phyloP scores from a whole-genome alignment of 2,329 filamentous ascomycete genomes.

The Chaetomiaceae sp. region DNA sequence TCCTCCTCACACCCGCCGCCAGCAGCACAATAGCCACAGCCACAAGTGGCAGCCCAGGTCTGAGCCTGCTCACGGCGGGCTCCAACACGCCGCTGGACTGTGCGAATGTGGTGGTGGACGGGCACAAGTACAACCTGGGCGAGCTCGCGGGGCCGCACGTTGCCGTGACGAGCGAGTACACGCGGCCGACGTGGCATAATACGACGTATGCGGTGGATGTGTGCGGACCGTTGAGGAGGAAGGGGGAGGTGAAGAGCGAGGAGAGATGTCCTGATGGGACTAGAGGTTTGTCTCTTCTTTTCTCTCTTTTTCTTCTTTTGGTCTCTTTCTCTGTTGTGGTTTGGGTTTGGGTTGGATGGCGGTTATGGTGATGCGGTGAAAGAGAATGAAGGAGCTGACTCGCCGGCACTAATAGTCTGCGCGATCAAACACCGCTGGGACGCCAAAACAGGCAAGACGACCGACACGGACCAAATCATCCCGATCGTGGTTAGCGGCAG shows the following conservation, averaged over 20 bases:
- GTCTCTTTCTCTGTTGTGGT: not conserved
- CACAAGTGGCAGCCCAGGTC: conserved; percentile 21
- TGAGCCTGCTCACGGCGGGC: not conserved
- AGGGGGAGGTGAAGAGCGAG: conserved; percentile 48
- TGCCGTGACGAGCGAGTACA: conserved; percentile 55
- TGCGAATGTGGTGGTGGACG: conserved; percentile 54
- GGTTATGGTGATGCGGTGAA: not conserved
- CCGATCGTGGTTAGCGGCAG: conserved; percentile 64
- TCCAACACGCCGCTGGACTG: conserved; percentile 50
- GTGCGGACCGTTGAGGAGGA: conserved; percentile 62
- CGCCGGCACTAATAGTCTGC: conserved; percentile 54
- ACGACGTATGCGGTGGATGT: conserved; percentile 79
- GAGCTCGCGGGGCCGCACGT: conserved; percentile 63
- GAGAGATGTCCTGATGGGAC: conserved; percentile 65
- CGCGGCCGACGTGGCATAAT: conserved; percentile 55
- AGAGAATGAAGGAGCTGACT: not conserved
- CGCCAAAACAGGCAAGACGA: conserved; percentile 42
- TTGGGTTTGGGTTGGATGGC: no score
- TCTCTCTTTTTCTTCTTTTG: not conserved
- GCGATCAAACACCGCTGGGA: conserved; percentile 60
- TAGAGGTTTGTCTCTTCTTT: conserved; percentile 46
- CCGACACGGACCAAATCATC: conserved; percentile 52
- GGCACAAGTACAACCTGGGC: conserved; percentile 59
- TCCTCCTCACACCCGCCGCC: not conserved
- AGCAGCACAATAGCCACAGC: not conserved